Percentiles rank a stretch among this genome's conserved stretches.
Conservation (phyloP, 495 filamentous ascomycete species). For the Penicillium samsonianum region DNA sequence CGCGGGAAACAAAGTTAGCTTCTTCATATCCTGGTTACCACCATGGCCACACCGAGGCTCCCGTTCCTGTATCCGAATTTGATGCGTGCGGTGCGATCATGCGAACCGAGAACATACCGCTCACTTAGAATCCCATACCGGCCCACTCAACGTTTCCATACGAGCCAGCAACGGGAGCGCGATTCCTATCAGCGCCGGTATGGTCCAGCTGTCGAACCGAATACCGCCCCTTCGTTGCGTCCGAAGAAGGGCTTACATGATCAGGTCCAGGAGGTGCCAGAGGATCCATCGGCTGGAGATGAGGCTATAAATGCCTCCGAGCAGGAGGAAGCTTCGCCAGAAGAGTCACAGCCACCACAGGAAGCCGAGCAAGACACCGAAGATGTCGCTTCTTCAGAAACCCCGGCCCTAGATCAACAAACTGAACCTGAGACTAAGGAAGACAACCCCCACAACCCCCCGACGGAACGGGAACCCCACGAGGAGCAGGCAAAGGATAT, state of each 20-base stretch:
- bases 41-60: conserved; percentile 68
- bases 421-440: conserved; percentile 22
- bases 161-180: conserved; percentile 41
- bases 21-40: conserved; percentile 6
- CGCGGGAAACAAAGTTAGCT: conserved; percentile 6
- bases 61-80: conserved; percentile 76
- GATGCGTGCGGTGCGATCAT: conserved; percentile 48
- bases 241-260: conserved; percentile 27
- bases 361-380: conserved; percentile 5
- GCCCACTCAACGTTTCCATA: conserved; percentile 36
- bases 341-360: conserved; percentile 15
- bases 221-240: conserved; percentile 39
- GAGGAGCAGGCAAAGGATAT: conserved; percentile 21
- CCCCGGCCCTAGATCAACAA: conserved; percentile 13
- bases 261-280: conserved; percentile 24
- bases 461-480: conserved; percentile 24
- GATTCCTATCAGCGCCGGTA: conserved; percentile 53
- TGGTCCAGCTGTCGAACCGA: conserved; percentile 51
- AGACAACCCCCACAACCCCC: conserved; percentile 6
- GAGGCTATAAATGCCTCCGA: conserved; percentile 18
- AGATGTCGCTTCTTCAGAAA: conserved; percentile 6
- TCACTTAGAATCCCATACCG: conserved; percentile 29
- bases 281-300: conserved; percentile 24
- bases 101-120: conserved; percentile 36
- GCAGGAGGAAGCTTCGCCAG: conserved; percentile 10